Evolutionary conservation across 805 yeast species (phyloP), one percentile per base, ranked within the genome.

Genomic region (Candida pseudoglaebosa): DNA sequence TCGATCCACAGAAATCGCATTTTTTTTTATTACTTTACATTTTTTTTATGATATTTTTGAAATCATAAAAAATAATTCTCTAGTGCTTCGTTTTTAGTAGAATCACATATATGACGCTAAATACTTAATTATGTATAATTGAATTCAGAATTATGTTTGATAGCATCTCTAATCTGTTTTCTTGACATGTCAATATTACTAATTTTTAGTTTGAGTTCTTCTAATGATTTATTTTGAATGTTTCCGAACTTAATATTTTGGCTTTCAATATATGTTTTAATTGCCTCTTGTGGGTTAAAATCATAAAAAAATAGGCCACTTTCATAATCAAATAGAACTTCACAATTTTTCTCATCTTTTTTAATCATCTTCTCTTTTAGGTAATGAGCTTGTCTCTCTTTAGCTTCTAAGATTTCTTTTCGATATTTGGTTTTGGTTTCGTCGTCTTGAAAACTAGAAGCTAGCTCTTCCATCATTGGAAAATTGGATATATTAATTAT

Each of bases 1-100:
- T 82, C 87, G 82, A 80, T 78, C 86, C 87, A 78, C 86, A 79
- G 77, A 75, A 73, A 61, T 73, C 78, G 81, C 81, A 75, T 49
- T 38, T 37, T 48, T 52, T 61, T 55, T 53, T 42, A 24, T n/a
- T 21, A 9, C 9, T 21, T 21, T 21, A n/a, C n/a, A n/a, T n/a
- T n/a, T n/a, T n/a, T n/a, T n/a, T n/a, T n/a, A n/a, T n/a, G n/a
- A n/a, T n/a, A n/a, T n/a, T n/a, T n/a, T n/a, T n/a, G n/a, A n/a
- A n/a, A n/a, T n/a, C n/a, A n/a, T n/a, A n/a, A n/a, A n/a, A n/a
- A n/a, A n/a, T n/a, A n/a, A n/a, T n/a, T n/a, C n/a, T n/a, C n/a
- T n/a, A n/a, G n/a, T n/a, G n/a, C n/a, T n/a, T n/a, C n/a, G n/a
- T n/a, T n/a, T n/a, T n/a, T n/a, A n/a, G n/a, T n/a, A n/a, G n/a